A percentile compares a stretch with the other conserved stretches of the same genome.
Evolutionary conservation across 139 green algal genomes (phyloP).

Genomic region (Micromonas pusilla): DNA sequence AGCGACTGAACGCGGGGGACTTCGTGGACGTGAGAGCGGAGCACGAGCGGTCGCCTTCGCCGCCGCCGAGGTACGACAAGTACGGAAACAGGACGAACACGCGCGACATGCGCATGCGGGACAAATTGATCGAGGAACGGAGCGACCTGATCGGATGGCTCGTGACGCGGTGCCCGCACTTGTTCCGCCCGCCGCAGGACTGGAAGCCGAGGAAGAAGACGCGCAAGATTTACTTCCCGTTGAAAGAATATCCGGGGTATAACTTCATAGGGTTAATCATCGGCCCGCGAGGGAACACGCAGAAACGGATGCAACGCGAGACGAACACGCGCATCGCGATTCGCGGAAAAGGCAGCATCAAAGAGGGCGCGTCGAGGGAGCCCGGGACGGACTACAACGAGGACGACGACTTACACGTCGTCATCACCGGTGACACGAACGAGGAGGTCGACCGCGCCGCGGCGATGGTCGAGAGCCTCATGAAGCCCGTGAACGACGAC

Average conservation of each 20-base stretch:
- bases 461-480: constrained; percentile 74
- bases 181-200: constrained; percentile 76
- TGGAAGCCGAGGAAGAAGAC: constrained; percentile 75
- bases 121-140: constrained; percentile 64
- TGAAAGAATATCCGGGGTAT: constrained; percentile 85
- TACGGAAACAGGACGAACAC: constrained; percentile 82
- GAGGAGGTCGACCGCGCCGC: constrained; percentile 58
- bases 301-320: constrained; percentile 96
- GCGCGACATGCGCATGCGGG: constrained; percentile 68
- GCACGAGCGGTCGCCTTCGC: constrained; percentile 75
- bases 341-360: constrained; percentile 72
- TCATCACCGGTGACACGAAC: constrained; percentile 86
- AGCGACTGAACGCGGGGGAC: constrained; percentile 35
- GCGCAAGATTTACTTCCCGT: constrained; percentile 83
- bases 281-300: constrained; percentile 93
- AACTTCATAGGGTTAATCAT: constrained; percentile 99
- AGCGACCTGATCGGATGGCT: constrained; percentile 81
- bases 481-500: constrained; percentile 77
- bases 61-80: constrained; percentile 86
- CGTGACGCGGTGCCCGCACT: constrained; percentile 64
- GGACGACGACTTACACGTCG: constrained; percentile 95
- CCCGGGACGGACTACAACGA: constrained; percentile 68
- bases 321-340: constrained; percentile 97
- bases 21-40: constrained; percentile 49
- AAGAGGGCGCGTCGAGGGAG: constrained; percentile 54